phyloP scores from a whole-genome alignment of 1,139 yeast species.

The Casaregolazyma suthepensis region DNA sequence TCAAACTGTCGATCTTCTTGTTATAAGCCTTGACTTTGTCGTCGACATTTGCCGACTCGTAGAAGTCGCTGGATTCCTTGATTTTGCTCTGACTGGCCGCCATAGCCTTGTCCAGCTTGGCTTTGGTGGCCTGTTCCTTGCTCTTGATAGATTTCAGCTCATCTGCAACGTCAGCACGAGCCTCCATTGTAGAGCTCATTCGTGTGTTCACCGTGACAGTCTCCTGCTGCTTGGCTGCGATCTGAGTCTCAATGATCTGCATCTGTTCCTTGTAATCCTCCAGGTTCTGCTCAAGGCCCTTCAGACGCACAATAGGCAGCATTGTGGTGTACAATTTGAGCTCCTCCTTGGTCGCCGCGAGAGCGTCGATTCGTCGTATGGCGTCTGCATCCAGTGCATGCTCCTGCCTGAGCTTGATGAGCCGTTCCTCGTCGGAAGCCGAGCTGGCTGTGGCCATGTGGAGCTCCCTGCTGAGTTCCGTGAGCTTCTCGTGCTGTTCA shows the following conservation, averaged over 20 bases:
- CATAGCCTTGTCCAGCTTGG: conserved; percentile 7
- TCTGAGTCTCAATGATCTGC: conserved; percentile 16
- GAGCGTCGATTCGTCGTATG: conserved; percentile 22
- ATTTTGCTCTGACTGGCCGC: conserved; percentile 21
- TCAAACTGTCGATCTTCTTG: conserved; percentile 2
- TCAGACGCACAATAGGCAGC: conserved; percentile 6
- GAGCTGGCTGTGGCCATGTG: conserved; percentile 8
- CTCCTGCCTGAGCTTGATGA: conserved; percentile 33
- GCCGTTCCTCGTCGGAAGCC: conserved; percentile 14
- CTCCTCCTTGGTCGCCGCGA: conserved; percentile 25
- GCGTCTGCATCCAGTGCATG: conserved; percentile 31
- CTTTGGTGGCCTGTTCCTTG: conserved; percentile 3
- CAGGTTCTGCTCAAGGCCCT: not conserved
- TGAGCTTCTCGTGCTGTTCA: conserved; percentile 52
- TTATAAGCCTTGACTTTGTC: conserved; percentile 7
- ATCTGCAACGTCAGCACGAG: not conserved
- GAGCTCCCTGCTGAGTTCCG: conserved; percentile 42
- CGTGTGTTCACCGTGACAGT: conserved; percentile 1
- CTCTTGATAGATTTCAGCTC: not conserved
- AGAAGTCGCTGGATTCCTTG: conserved; percentile 25
- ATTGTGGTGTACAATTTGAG: conserved; percentile 6
- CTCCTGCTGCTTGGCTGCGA: not conserved
- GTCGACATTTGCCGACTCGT: conserved; percentile 16
- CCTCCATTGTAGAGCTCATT: not conserved
- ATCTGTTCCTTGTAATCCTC: conserved; percentile 9